Percentiles rank a stretch among this genome's conserved stretches.
Conservation (phyloP, 306 rosid species). For the Rubus parviflorus region DNA sequence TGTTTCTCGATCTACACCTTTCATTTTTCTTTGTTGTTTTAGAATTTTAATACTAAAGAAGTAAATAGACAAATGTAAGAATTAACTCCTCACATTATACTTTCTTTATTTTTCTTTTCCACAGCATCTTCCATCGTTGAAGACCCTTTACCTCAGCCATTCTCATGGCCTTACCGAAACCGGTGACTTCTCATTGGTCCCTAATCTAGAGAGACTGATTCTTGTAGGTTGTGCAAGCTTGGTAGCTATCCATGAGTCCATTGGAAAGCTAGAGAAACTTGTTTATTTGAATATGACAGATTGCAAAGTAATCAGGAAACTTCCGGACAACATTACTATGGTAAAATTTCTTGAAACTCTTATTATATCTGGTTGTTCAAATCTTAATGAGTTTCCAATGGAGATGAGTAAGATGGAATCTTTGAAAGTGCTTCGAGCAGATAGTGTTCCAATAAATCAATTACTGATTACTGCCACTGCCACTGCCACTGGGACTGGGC, state of each 20-base stretch:
- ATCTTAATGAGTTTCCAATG: neutral
- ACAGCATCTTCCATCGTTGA: neutral
- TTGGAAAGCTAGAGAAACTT: slow-evolving; percentile 8
- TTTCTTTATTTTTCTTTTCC: neutral
- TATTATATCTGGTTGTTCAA: slow-evolving; percentile 4
- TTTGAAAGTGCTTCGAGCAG: neutral
- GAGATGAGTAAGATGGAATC: neutral
- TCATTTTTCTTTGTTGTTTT: no score
- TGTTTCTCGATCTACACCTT: no score
- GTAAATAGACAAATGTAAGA: no score
- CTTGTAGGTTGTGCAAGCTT: slow-evolving; percentile 9
- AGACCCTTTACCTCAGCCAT: slow-evolving; percentile 17
- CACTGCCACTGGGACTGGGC: neutral
- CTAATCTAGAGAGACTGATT: slow-evolving; percentile 11
- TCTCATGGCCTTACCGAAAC: neutral
- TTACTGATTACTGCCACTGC: neutral
- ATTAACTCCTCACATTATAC: no score
- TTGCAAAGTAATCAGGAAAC: slow-evolving; percentile 10
- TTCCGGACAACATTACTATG: neutral
- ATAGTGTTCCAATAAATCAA: neutral
- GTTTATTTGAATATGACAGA: neutral
- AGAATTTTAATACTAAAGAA: no score
- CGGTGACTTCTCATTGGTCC: slow-evolving; percentile 7
- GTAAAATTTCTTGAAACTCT: neutral
- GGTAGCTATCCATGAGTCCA: slow-evolving; percentile 11